Percentiles rank a stretch among this genome's conserved stretches.
These are phyloP conservation scores for Yarrowia keelungensis DNA, from an alignment of 805 yeast species.

Conservation along the genomic window DNA sequence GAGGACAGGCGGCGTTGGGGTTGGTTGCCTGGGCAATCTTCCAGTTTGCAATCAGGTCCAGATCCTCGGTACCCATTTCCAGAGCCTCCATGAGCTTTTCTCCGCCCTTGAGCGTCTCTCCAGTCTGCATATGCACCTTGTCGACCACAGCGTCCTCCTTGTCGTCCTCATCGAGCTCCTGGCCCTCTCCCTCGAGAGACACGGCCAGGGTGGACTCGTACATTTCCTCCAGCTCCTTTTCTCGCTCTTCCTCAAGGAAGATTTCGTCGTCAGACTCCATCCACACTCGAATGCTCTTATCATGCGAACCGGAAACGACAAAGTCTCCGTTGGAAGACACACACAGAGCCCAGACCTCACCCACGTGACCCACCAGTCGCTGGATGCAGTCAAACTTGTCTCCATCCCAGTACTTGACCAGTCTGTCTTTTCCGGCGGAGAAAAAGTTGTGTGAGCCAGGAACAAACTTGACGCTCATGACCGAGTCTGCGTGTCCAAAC, in stretches of 20 bases:
- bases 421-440: conserved; percentile 86
- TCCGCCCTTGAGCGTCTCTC: conserved; percentile 93
- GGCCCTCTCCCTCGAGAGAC: conserved; percentile 67
- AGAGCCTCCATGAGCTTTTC: conserved; percentile 91
- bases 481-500: conserved; percentile 96
- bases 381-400: conserved; percentile 94
- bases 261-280: conserved; percentile 91
- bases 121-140: conserved; percentile 78
- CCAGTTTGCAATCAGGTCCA: conserved; percentile 63
- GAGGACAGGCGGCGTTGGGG: conserved; percentile 60
- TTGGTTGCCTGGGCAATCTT: conserved; percentile 54
- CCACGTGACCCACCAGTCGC: conserved; percentile 82
- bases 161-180: conserved; percentile 51
- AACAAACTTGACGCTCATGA: conserved; percentile 84
- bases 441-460: conserved; percentile 90
- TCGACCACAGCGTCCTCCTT: conserved; percentile 53
- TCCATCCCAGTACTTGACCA: conserved; percentile 97
- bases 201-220: conserved; percentile 82
- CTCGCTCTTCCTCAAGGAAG: conserved; percentile 96
- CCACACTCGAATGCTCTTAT: conserved; percentile 94
- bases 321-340: conserved; percentile 70
- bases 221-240: conserved; percentile 90
- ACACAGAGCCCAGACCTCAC: conserved; percentile 94
- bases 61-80: conserved; percentile 78
- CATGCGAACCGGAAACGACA: conserved; percentile 87